Evolutionary conservation across 2,329 filamentous ascomycete genomes (phyloP).

Genomic region (Truncatella angustata): DNA sequence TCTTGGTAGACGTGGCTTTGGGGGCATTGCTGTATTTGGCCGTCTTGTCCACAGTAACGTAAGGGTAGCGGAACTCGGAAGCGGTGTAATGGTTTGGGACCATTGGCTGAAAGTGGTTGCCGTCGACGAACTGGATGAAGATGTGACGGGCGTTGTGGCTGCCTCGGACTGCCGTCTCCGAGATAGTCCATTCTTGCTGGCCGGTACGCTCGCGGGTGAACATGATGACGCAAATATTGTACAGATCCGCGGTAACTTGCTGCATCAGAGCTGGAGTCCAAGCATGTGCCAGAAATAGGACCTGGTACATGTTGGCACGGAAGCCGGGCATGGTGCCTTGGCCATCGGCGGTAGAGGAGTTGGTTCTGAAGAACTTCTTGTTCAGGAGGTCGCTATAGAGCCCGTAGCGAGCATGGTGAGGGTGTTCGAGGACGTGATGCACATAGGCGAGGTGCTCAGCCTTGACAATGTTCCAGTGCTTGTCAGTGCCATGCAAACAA

Average conservation of each 20-base stretch:
- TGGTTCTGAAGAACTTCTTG: slow-evolving; percentile 16
- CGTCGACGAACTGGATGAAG: slow-evolving; percentile 25
- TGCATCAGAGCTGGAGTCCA: slow-evolving; percentile 28
- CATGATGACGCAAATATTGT: slow-evolving; percentile 29
- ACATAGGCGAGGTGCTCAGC: slow-evolving; percentile 30
- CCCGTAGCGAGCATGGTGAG: slow-evolving; percentile 23
- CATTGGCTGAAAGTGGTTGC: slow-evolving; percentile 30
- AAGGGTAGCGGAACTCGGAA: slow-evolving; percentile 33
- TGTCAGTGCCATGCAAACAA: slow-evolving; percentile 23
- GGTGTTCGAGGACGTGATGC: slow-evolving; percentile 22
- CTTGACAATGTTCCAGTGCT: slow-evolving; percentile 28
- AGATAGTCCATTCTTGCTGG: slow-evolving; percentile 14
- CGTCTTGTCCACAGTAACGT: slow-evolving; percentile 23
- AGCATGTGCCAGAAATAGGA: slow-evolving; percentile 25
- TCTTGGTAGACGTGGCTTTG: slow-evolving; percentile 12
- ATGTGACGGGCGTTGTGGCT: slow-evolving; percentile 32
- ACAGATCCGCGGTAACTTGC: slow-evolving; percentile 32
- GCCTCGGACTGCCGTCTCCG: slow-evolving; percentile 26
- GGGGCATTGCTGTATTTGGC: slow-evolving; percentile 19
- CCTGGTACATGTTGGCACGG: slow-evolving; percentile 29
- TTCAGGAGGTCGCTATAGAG: slow-evolving; percentile 25
- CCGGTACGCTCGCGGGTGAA: slow-evolving; percentile 25
- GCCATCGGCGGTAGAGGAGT: neutral
- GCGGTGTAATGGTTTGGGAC: slow-evolving; percentile 28
- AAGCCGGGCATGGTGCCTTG: slow-evolving; percentile 4